Base-by-base conservation (phyloP, 1,284 basidiomycete genomes). In the Trametes sp. region DNA sequence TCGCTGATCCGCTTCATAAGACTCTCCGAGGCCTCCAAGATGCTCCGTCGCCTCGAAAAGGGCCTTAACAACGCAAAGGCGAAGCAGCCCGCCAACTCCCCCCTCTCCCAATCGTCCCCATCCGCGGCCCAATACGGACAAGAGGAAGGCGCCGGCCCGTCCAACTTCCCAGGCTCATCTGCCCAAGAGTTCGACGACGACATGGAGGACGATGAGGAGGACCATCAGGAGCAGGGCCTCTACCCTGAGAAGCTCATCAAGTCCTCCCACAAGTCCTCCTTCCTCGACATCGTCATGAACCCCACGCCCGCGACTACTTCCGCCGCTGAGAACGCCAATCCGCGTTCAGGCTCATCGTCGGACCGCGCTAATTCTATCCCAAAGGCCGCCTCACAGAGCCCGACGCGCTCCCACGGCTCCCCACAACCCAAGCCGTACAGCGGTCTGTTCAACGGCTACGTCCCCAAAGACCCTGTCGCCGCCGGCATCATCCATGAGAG, bases 1-100 rank as follows among this genome's bases (percentile, higher is more conserved):
- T 35, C n/a, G 51, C 42, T 60, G 59, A 63, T 65, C 36, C 36
- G 65, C 59, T 51, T 28, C 57, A 10, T 69, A 93, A 53, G 92
- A 76, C 80, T 94, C 31, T 93, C 91, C 42, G 92, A 94, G 73
- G 90, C 90, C 44, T 93, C 92, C 51, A 93, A 93, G 75, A 91
- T 93, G 89, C 86, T 94, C 57, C 86, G 92, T 61, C 86, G 90
- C 50, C 81, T 94, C 50, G 92, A 94, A 79, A 93, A 93, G 73
- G 90, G 90, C 48, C 82, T 92, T 67, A 90, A 88, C 74, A 87
- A 78, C 54, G 88, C 89, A 41, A 92, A 92, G 73, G 81, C 88
- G 70, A 92, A 91, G 74, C 84, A 85, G 19, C 84, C 84, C 58
- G 73, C 67, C 28, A 70, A 67, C 41, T 70, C 74, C 48, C 64